These are phyloP conservation scores for Poronia punctata DNA, from an alignment of 495 filamentous ascomycete species.

Conservation along the genomic window DNA sequence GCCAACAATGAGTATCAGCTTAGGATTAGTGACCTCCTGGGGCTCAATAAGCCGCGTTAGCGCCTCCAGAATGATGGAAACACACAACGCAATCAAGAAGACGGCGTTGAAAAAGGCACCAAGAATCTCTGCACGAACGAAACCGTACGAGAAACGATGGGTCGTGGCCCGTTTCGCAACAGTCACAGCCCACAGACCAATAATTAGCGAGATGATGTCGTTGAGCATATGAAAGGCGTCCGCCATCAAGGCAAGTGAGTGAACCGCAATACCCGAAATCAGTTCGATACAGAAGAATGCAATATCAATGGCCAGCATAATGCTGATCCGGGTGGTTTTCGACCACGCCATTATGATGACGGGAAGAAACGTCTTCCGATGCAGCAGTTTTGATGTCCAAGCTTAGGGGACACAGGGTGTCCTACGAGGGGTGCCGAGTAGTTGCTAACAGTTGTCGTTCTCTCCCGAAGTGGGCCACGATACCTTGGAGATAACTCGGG, in stretches of 20 bases:
- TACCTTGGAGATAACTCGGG: too few relatives aligned
- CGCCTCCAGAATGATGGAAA: slow-evolving; percentile 93
- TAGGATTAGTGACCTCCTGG: slow-evolving; percentile 73
- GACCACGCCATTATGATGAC: slow-evolving; percentile 71
- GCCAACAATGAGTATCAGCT: slow-evolving; percentile 81
- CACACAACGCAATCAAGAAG: slow-evolving; percentile 89
- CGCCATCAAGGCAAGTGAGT: slow-evolving; percentile 87
- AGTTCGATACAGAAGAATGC: slow-evolving; percentile 88
- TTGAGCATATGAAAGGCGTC: slow-evolving; percentile 99
- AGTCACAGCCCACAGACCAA: slow-evolving; percentile 92
- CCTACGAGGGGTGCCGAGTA: too few relatives aligned
- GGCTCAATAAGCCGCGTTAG: slow-evolving; percentile 84
- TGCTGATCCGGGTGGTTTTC: slow-evolving; percentile 83
- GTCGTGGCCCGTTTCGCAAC: slow-evolving; percentile 74
- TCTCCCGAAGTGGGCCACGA: too few relatives aligned
- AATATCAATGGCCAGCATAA: slow-evolving; percentile 85
- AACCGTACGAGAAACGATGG: slow-evolving; percentile 92
- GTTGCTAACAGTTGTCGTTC: too few relatives aligned
- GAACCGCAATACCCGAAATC: slow-evolving; percentile 73
- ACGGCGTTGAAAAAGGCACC: slow-evolving; percentile 95
- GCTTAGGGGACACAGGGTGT: too few relatives aligned
- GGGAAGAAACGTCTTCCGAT: too few relatives aligned
- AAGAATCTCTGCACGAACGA: slow-evolving; percentile 96
- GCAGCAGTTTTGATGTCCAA: too few relatives aligned
- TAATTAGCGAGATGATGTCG: slow-evolving; percentile 87